These are phyloP conservation scores for Cicer judaicum DNA, from an alignment of 306 rosid species.

Conservation along the genomic window DNA sequence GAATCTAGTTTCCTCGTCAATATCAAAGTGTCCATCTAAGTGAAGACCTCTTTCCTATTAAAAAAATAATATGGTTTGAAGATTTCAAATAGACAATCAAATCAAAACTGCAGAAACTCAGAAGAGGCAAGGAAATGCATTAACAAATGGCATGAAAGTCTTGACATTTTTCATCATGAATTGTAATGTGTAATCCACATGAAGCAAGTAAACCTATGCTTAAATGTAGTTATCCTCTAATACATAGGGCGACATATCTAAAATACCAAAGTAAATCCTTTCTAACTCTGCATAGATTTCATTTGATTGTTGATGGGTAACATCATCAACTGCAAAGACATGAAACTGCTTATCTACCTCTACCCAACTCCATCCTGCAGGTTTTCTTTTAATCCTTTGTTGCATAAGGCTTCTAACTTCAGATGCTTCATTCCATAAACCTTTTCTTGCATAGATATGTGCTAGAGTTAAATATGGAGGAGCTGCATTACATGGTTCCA, in stretches of 20 bases:
- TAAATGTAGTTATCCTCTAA: conserved; percentile 10
- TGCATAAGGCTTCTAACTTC: conserved; percentile 60
- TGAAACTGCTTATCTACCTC: conserved; percentile 51
- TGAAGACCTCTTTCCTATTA: conserved; percentile 87
- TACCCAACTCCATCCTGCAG: conserved; percentile 61
- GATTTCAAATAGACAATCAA: conserved; percentile 8
- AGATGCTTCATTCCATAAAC: conserved; percentile 61
- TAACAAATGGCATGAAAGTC: no score
- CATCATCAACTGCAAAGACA: conserved; percentile 57
- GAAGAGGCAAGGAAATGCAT: conserved; percentile 23
- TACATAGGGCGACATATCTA: conserved; percentile 17
- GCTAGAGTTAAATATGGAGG: conserved; percentile 65
- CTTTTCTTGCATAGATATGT: conserved; percentile 62
- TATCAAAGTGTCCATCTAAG: conserved; percentile 59
- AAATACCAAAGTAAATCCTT: conserved; percentile 36
- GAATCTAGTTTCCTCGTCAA: conserved; percentile 93
- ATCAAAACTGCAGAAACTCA: background rate
- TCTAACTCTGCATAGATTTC: conserved; percentile 40
- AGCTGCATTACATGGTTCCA: conserved; percentile 60
- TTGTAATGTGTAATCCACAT: background rate
- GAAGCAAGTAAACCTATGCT: conserved; percentile 16
- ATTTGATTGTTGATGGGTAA: conserved; percentile 40
- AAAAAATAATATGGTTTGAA: conserved; percentile 39
- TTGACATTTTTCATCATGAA: conserved; percentile 16
- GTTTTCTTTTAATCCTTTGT: conserved; percentile 47